Evolutionary conservation across 495 filamentous ascomycete species (phyloP).

Genomic region (Trichoderma erinaceum): DNA sequence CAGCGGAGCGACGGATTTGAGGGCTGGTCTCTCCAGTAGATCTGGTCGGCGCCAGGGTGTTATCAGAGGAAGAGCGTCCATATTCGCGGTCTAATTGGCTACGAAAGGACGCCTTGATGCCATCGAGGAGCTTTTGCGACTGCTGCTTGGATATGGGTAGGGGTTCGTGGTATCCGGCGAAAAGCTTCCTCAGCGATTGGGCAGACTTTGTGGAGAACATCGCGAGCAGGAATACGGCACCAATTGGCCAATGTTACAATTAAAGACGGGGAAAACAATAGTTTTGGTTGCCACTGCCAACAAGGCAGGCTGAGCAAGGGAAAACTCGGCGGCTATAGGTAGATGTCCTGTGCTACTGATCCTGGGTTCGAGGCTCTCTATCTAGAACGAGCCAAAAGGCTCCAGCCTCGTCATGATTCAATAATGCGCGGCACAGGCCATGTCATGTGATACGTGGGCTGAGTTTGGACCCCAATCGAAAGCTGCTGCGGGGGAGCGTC

Average conservation of each 20-base stretch:
- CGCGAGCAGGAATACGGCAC: background rate
- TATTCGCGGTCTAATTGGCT: constrained; percentile 64
- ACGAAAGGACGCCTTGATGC: constrained; percentile 72
- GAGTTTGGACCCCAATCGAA: constrained; percentile 4
- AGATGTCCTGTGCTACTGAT: background rate
- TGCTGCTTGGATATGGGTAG: constrained; percentile 59
- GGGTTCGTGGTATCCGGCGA: constrained; percentile 62
- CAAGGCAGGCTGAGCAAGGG: background rate
- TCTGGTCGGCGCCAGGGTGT: constrained; percentile 20
- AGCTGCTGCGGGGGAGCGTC: background rate
- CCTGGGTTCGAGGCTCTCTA: background rate
- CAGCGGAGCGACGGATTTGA: constrained; percentile 16
- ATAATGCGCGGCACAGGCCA: background rate
- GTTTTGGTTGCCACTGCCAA: background rate
- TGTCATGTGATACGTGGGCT: constrained; percentile 8
- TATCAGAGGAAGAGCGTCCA: constrained; percentile 31
- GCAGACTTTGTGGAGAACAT: constrained; percentile 8
- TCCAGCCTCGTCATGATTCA: background rate
- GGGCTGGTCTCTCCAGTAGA: background rate
- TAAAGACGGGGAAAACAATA: too few species aligned
- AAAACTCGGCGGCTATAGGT: background rate
- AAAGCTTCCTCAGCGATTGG: constrained; percentile 42
- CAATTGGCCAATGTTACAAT: too few species aligned
- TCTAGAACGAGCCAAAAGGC: background rate
- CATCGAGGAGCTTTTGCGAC: constrained; percentile 59